phyloP scores from a whole-genome alignment of 257 asterid genomes.

The Solanum pimpinellifolium region DNA sequence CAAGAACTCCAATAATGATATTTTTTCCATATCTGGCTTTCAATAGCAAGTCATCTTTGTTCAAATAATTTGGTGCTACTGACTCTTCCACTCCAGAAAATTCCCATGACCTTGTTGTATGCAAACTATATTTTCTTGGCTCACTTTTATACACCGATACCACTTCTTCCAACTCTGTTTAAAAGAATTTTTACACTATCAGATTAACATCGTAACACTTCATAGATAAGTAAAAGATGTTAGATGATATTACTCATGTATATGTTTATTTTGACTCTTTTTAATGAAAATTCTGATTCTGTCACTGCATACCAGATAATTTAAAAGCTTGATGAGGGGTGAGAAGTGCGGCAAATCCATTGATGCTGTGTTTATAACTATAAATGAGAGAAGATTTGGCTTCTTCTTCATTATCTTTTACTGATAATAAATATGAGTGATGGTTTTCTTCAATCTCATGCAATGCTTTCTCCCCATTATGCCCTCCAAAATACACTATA shows the following conservation, averaged over 20 bases:
- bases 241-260: background rate
- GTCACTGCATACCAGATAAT: conserved; percentile 31
- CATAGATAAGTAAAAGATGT: background rate
- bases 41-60: conserved; percentile 35
- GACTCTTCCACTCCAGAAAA: conserved; percentile 51
- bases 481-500: conserved; percentile 76
- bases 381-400: conserved; percentile 75
- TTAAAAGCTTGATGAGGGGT: conserved; percentile 49
- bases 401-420: conserved; percentile 53
- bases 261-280: background rate
- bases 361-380: conserved; percentile 79
- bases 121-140: conserved; percentile 48
- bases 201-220: background rate
- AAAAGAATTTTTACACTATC: background rate
- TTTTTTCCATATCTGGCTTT: conserved; percentile 61
- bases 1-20: conserved; percentile 65
- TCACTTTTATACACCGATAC: conserved; percentile 52
- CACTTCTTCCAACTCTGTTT: conserved; percentile 60
- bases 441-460: conserved; percentile 58
- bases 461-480: conserved; percentile 33
- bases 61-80: background rate
- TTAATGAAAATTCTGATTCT: background rate
- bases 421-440: conserved; percentile 50
- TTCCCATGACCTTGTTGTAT: conserved; percentile 93
- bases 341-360: conserved; percentile 86